Percentiles rank a stretch among this genome's conserved stretches.
Conservation (phyloP, 2,329 filamentous ascomycete species). For the Fusarium buxicola region DNA sequence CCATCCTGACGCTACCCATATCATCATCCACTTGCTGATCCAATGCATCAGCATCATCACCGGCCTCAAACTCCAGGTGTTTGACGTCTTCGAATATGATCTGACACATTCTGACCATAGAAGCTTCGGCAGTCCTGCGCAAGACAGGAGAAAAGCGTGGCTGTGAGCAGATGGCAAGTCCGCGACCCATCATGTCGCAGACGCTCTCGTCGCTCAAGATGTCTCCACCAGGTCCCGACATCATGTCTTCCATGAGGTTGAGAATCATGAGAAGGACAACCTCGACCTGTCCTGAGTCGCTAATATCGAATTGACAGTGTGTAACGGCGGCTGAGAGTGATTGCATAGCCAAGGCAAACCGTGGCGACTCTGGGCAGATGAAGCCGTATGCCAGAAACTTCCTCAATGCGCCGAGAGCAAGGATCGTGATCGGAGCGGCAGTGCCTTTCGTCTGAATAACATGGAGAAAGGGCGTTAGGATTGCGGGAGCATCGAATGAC, state of each 20-base stretch:
- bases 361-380: conserved; percentile 84
- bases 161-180: conserved; percentile 96
- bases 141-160: conserved; percentile 90
- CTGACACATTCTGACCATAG: conserved; percentile 99
- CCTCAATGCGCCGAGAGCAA: conserved; percentile 91
- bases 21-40: conserved; percentile 76
- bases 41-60: conserved; percentile 72
- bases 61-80: conserved; percentile 78
- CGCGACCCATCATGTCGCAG: conserved; percentile 99
- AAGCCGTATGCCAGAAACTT: conserved; percentile 98
- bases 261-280: conserved; percentile 94
- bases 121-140: conserved; percentile 90
- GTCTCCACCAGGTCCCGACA: conserved; percentile 91
- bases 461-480: conserved; percentile 94
- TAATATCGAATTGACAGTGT: conserved; percentile 97
- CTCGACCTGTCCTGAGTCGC: conserved; percentile 93
- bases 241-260: conserved; percentile 98
- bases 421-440: conserved; percentile 93
- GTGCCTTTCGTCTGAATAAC: conserved; percentile 97
- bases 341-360: conserved; percentile 93
- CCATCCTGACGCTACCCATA: conserved; percentile 85
- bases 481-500: conserved; percentile 86
- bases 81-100: conserved; percentile 96
- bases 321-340: conserved; percentile 94
- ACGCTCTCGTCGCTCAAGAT: conserved; percentile 98